Evolutionary conservation across 1,139 yeast species (phyloP).

Genomic region (Magnusiomyces sp.): DNA sequence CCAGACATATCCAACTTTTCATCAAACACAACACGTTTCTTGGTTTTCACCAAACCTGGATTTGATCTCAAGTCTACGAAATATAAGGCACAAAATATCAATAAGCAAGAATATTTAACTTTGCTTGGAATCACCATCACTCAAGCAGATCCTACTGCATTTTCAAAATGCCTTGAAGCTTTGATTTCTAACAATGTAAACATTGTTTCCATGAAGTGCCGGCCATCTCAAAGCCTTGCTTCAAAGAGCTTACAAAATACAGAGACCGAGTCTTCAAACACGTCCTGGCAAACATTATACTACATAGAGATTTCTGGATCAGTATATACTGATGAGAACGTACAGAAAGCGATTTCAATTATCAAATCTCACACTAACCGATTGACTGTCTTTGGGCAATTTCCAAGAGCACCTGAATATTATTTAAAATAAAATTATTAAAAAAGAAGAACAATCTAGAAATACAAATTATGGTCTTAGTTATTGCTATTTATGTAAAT

Average conservation of each 20-base stretch:
- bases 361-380: slow-evolving; percentile 4
- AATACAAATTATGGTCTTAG: no score
- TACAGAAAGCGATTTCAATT: slow-evolving; percentile 4
- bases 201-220: slow-evolving; percentile 65
- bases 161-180: slow-evolving; percentile 55
- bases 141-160: slow-evolving; percentile 66
- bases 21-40: slow-evolving; percentile 78
- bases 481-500: no score
- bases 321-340: neutral
- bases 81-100: neutral
- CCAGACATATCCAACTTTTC: slow-evolving; percentile 58
- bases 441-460: no score
- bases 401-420: slow-evolving; percentile 8
- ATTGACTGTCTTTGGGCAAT: slow-evolving; percentile 10
- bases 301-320: slow-evolving; percentile 55
- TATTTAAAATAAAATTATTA: neutral
- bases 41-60: slow-evolving; percentile 43
- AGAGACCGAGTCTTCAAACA: neutral
- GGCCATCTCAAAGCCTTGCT: slow-evolving; percentile 35
- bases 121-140: slow-evolving; percentile 31
- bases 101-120: neutral
- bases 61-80: neutral
- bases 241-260: slow-evolving; percentile 34
- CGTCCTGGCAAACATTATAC: slow-evolving; percentile 70
- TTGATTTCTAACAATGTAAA: slow-evolving; percentile 54